Conservation (phyloP, 140 eudicot species). For the Erigeron philadelphicus region DNA sequence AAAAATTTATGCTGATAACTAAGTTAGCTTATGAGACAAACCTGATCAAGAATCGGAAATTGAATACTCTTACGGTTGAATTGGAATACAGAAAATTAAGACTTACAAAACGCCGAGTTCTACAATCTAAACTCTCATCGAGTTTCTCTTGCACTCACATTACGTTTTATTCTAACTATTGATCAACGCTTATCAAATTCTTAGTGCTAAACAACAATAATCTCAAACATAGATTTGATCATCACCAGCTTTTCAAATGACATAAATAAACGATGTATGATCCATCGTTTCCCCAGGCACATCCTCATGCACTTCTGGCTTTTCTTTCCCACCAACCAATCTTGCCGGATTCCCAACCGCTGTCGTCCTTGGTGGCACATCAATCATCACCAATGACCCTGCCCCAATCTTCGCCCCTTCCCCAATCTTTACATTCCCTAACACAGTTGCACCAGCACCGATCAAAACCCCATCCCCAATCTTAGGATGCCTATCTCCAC, state of each 20-base stretch:
- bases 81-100: too few species aligned
- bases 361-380: conserved; percentile 56
- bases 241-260: conserved; percentile 19
- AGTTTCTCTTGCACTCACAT: too few species aligned
- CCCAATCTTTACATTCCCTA: conserved; percentile 53
- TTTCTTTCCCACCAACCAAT: conserved; percentile 44
- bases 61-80: too few species aligned
- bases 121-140: too few species aligned
- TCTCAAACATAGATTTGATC: conserved; percentile 15
- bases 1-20: too few species aligned
- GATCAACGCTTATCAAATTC: too few species aligned
- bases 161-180: too few species aligned
- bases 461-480: conserved; percentile 57
- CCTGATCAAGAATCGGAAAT: too few species aligned
- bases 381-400: conserved; percentile 51
- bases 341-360: conserved; percentile 67
- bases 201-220: background rate
- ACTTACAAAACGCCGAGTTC: too few species aligned
- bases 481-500: conserved; percentile 57
- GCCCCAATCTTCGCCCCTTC: conserved; percentile 64
- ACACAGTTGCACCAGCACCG: conserved; percentile 52
- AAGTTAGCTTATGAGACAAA: too few species aligned
- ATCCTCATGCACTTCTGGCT: conserved; percentile 40
- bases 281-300: conserved; percentile 56
- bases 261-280: conserved; percentile 49